Percentiles rank a stretch among this genome's conserved stretches.
These are phyloP conservation scores for Pseudopithomyces chartarum DNA, from an alignment of 2,329 filamentous ascomycete genomes.

Conservation along the genomic window DNA sequence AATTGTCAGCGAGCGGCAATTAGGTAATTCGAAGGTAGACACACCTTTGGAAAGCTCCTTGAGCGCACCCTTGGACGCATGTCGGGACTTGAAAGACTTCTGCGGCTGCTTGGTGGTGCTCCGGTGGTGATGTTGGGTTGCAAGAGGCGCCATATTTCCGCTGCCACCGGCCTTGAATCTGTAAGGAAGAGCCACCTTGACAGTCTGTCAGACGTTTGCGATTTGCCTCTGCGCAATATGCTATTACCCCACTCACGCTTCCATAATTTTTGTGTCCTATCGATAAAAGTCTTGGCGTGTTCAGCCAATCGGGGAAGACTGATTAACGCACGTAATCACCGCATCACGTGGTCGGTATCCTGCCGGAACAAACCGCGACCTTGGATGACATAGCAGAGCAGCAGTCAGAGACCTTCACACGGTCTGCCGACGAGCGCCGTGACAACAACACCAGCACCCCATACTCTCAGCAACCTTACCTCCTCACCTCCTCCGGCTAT, in stretches of 20 bases:
- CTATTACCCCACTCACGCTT: background rate
- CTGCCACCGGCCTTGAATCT: conserved; percentile 80
- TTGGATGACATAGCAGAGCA: conserved; percentile 30
- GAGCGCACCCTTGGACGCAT: conserved; percentile 84
- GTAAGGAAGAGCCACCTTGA: conserved; percentile 62
- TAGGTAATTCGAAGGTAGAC: background rate
- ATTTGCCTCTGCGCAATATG: background rate
- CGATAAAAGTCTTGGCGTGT: conserved; percentile 15
- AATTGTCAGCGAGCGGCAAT: background rate
- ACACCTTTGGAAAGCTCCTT: conserved; percentile 84
- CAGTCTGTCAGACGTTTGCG: background rate
- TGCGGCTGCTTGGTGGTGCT: conserved; percentile 87
- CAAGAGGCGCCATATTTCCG: conserved; percentile 70
- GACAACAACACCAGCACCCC: conserved; percentile 12
- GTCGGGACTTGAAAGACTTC: conserved; percentile 91
- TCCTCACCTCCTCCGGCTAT: conserved; percentile 1
- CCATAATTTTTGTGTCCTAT: conserved; percentile 20
- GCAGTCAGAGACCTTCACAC: conserved; percentile 21
- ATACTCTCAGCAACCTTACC: background rate
- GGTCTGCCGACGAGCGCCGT: no score
- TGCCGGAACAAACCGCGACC: conserved; percentile 21
- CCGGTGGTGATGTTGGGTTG: conserved; percentile 72
- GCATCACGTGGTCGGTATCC: background rate
- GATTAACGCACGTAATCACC: conserved; percentile 17
- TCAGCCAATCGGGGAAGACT: conserved; percentile 12